Base-by-base conservation (phyloP, 2,329 filamentous ascomycete species). In the Magnaporthales sp. region DNA sequence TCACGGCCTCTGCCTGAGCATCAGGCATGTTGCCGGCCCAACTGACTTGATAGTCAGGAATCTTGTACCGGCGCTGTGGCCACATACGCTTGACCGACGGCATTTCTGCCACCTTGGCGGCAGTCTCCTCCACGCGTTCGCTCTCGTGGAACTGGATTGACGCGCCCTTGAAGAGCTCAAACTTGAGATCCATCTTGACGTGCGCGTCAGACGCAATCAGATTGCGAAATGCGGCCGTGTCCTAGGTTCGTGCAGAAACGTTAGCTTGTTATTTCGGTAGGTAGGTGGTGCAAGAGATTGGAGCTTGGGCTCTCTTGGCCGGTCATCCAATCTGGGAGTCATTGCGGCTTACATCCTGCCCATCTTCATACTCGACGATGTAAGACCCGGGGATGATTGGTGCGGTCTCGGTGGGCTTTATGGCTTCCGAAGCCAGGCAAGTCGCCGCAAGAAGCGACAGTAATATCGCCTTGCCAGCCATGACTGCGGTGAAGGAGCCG, bases 291-390 rank as follows among this genome's bases (percentile, higher is more conserved):
- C 64, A 69, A 62, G 24, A 62, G 61, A 22, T 15, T 11, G 26
- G 3, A 26, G 24, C 61, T 30, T 62, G 24, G 30, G 26, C 51
- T 51, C 15, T n/a, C 38, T n/a, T n/a, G 38, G 38, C 38, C 19
- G 38, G 19, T n/a, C 38, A 51, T 51, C 38, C 38, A 51, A 51
- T 15, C 54, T 24, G 54, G 22, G 38, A 4, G 38, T 15, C 6
- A 11, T 51, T 4, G 38, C 15, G 38, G 38, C 77, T 70, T 74
- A 84, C 83, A 71, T 81, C 75, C 8, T 77, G 26, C 7, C 64
- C 76, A 24, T 83, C 79, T 62, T 84, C 80, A 65, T 85, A 82
- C 69, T 86, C 83, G 67, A 86, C 78, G 69, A 86, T 82, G 73
- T 81, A 86, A 27, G 80, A 80, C 24, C 83, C 82, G 0, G 80